phyloP scores from a whole-genome alignment of 768 basidiomycete species.

The Mycena filopes region DNA sequence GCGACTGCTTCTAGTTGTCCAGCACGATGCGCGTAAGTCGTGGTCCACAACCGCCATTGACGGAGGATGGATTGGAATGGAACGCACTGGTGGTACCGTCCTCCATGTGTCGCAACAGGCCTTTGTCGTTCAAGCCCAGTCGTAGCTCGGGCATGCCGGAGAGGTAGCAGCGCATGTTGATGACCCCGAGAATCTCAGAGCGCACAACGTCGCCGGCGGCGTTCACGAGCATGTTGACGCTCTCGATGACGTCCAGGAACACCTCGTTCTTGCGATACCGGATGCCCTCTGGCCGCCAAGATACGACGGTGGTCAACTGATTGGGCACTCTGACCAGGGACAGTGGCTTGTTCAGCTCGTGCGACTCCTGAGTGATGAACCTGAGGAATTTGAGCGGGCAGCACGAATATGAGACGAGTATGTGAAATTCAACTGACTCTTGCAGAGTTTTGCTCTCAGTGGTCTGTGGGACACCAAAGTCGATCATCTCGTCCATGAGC shows the following conservation, averaged over 20 bases:
- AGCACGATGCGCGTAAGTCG: too few relatives aligned
- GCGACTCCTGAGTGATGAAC: conserved; percentile 98
- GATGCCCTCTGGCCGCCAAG: conserved; percentile 97
- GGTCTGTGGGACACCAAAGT: conserved; percentile 98
- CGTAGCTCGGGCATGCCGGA: conserved; percentile 98
- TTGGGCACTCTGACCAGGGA: conserved; percentile 91
- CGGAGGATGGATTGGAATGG: too few relatives aligned
- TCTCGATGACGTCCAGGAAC: conserved; percentile 97
- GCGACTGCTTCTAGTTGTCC: conserved; percentile 61
- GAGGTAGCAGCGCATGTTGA: conserved; percentile 99
- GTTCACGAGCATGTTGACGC: conserved; percentile 91
- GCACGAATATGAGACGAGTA: too few relatives aligned
- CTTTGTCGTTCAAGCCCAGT: conserved; percentile 96
- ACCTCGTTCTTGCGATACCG: conserved; percentile 98
- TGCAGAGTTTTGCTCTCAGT: conserved; percentile 99
- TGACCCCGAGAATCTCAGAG: conserved; percentile 94
- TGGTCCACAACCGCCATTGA: too few relatives aligned
- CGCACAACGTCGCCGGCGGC: conserved; percentile 96
- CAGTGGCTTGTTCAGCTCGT: conserved; percentile 89
- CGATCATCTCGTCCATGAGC: conserved; percentile 99
- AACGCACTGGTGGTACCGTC: too few relatives aligned
- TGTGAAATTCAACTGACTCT: conserved; percentile 72
- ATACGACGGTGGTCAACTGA: conserved; percentile 90
- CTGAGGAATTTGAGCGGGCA: conserved; percentile 44
- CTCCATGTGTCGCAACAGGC: conserved; percentile 74